Conservation (phyloP, 257 asterid species). For the Nicotiana obtusifolia region DNA sequence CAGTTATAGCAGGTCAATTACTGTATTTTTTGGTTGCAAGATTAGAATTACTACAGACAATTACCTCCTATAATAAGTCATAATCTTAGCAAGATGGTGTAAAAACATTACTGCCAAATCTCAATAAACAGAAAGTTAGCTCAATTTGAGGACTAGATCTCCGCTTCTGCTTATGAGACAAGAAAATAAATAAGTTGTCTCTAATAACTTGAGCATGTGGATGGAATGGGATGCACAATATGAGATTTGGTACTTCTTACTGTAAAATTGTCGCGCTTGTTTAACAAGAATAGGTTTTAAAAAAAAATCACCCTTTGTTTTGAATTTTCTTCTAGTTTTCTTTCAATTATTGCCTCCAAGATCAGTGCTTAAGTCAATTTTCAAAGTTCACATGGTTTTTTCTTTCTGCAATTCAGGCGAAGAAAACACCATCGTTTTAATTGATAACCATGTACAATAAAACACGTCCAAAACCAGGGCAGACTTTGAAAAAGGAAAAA, state of each 20-base stretch:
- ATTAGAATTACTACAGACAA: too few species aligned
- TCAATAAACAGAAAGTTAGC: too few species aligned
- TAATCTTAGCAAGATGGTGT: too few species aligned
- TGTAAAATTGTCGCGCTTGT: neutral
- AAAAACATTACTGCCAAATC: too few species aligned
- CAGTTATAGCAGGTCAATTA: neutral
- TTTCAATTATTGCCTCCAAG: neutral
- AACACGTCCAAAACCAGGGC: neutral
- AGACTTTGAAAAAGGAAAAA: neutral
- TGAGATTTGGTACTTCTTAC: neutral
- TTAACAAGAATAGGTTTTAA: too few species aligned
- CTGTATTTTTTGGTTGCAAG: neutral
- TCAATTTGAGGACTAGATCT: too few species aligned
- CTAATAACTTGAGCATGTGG: neutral
- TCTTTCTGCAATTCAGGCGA: neutral
- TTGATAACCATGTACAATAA: neutral
- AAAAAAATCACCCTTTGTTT: neutral
- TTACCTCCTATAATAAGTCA: too few species aligned
- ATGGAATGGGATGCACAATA: neutral
- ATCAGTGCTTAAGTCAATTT: neutral
- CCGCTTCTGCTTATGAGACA: too few species aligned
- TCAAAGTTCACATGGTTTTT: neutral
- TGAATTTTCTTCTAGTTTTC: neutral
- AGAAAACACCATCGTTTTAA: too few species aligned
- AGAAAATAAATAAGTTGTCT: too few species aligned